Conservation (phyloP, 441 rosid genomes). For the Pelargonium citronellum region DNA sequence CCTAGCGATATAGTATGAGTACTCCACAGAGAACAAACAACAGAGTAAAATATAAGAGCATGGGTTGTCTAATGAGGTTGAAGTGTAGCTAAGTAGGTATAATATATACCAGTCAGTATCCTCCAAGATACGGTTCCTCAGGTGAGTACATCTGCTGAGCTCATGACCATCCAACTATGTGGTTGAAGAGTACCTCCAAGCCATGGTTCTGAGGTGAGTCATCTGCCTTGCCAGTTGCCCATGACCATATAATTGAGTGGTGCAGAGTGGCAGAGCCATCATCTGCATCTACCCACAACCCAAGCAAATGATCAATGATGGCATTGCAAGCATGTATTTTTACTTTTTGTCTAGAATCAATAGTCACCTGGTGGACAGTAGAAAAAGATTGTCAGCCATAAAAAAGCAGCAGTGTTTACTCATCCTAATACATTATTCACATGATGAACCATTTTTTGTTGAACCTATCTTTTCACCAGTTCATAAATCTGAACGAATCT, state of each 20-base stretch:
- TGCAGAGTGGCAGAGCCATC: background rate
- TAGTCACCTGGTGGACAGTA: background rate
- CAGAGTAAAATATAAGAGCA: constrained; percentile 2
- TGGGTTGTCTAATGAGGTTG: constrained; percentile 6
- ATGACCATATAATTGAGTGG: no score
- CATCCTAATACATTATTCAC: background rate
- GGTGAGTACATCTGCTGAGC: background rate
- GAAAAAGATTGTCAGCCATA: background rate
- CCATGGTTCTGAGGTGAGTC: no score
- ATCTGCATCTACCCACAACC: background rate
- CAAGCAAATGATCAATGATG: constrained; percentile 1
- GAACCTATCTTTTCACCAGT: constrained; percentile 3
- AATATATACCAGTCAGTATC: background rate
- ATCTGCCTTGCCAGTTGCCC: no score
- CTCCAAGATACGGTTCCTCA: background rate
- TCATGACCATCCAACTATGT: background rate
- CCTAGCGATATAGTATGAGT: background rate
- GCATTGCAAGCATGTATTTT: background rate
- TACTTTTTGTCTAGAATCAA: background rate
- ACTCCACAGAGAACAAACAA: constrained; percentile 11
- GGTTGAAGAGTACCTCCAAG: no score
- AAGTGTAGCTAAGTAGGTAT: background rate
- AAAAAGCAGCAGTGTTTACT: background rate
- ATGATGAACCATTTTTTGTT: background rate
- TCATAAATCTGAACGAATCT: constrained; percentile 1